These are phyloP conservation scores for Marasmius fiardii DNA, from an alignment of 1,284 basidiomycete genomes.

Conservation along the genomic window DNA sequence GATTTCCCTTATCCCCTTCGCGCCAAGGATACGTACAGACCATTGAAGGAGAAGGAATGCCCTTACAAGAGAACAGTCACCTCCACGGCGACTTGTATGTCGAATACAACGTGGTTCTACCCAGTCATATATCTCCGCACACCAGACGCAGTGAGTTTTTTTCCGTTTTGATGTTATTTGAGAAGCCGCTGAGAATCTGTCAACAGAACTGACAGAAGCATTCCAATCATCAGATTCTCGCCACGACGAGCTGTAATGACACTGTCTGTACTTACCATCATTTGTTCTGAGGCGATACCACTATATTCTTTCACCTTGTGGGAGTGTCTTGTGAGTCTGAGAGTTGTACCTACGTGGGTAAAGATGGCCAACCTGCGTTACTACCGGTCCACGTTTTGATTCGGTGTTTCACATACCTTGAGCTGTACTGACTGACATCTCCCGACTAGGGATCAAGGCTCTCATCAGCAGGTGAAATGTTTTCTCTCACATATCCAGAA, in stretches of 20 bases:
- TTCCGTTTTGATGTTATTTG: constrained; percentile 1
- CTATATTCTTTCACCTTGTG: neutral
- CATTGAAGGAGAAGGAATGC: constrained; percentile 88
- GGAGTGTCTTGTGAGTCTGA: neutral
- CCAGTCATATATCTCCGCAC: constrained; percentile 61
- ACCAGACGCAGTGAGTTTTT: constrained; percentile 63
- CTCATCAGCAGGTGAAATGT: too few species aligned
- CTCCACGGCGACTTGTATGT: constrained; percentile 83
- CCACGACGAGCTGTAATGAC: constrained; percentile 52
- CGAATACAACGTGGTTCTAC: constrained; percentile 89
- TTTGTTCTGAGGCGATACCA: constrained; percentile 1
- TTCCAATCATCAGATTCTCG: constrained; percentile 42
- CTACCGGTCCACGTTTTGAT: neutral
- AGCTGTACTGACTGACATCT: neutral
- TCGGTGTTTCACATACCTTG: neutral
- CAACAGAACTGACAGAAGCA: constrained; percentile 51
- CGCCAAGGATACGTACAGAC: constrained; percentile 76
- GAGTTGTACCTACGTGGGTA: neutral
- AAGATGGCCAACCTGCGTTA: neutral
- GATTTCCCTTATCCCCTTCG: constrained; percentile 2
- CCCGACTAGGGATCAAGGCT: too few species aligned
- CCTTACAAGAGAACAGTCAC: constrained; percentile 53
- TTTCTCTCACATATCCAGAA: too few species aligned
- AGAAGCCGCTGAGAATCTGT: constrained; percentile 6
- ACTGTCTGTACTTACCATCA: constrained; percentile 1